Conservation (phyloP, 306 rosid genomes). For the Prunus davidiana region DNA sequence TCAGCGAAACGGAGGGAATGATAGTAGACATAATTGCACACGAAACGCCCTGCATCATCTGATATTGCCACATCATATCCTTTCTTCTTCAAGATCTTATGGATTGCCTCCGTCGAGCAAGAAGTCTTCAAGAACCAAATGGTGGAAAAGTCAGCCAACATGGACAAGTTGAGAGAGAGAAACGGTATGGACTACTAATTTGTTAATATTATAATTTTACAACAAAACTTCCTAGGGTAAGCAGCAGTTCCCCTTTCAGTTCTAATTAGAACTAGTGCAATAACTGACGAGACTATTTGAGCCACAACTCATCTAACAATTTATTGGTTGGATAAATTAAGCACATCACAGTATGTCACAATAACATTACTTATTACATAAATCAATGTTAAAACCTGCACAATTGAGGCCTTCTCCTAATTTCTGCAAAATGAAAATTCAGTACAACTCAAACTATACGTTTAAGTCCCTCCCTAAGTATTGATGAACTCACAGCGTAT, state of each 20-base stretch:
- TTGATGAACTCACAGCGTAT: neutral
- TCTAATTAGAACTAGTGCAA: neutral
- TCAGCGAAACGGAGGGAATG: slow-evolving; percentile 80
- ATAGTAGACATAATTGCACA: slow-evolving; percentile 85
- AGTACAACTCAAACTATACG: neutral
- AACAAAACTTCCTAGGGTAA: neutral
- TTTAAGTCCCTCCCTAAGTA: neutral
- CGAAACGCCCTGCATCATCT: slow-evolving; percentile 80
- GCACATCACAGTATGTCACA: neutral
- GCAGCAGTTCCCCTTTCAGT: neutral
- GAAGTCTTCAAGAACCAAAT: slow-evolving; percentile 50
- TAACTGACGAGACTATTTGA: neutral
- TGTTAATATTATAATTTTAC: neutral
- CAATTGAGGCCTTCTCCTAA: neutral
- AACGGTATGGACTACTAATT: neutral
- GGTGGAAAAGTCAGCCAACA: slow-evolving; percentile 22
- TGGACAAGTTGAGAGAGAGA: neutral
- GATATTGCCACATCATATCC: slow-evolving; percentile 55
- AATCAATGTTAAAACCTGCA: neutral
- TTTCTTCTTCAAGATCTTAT: slow-evolving; percentile 50
- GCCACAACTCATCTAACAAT: neutral
- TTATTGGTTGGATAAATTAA: neutral
- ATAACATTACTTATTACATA: neutral
- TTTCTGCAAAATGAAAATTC: neutral
- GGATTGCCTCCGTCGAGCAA: slow-evolving; percentile 44